Evolutionary conservation across 345 rosid genomes (phyloP).

Genomic region (Linum lewisii): DNA sequence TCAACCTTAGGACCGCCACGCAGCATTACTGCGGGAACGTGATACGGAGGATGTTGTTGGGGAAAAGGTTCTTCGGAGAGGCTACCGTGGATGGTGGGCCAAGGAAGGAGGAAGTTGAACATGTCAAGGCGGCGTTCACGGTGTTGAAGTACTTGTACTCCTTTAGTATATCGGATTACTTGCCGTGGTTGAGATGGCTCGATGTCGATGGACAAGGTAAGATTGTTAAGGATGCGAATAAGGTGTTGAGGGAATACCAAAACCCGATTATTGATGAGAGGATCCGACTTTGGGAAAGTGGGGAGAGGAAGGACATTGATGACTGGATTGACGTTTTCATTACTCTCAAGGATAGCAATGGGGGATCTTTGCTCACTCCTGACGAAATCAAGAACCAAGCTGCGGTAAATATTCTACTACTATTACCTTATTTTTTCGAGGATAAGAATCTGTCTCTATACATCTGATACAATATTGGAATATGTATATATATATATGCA

Average conservation of each 20-base stretch:
- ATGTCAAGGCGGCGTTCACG: conserved; percentile 16
- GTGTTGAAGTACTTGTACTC: conserved; percentile 11
- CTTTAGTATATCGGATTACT: conserved; percentile 16
- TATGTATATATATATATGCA: too few species aligned
- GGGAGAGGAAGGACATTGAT: too few species aligned
- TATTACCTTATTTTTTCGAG: too few species aligned
- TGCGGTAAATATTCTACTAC: too few species aligned
- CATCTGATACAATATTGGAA: too few species aligned
- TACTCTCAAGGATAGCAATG: too few species aligned
- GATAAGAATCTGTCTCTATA: too few species aligned
- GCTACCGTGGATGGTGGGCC: conserved; percentile 16
- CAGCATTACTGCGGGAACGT: conserved; percentile 16
- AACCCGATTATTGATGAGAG: too few species aligned
- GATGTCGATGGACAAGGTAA: conserved; percentile 19
- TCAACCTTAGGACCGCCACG: neutral
- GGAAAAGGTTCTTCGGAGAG: conserved; percentile 14
- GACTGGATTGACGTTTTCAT: too few species aligned
- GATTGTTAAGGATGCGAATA: conserved; percentile 7
- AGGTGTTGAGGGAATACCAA: neutral
- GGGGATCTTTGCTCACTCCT: too few species aligned
- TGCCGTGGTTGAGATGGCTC: conserved; percentile 15
- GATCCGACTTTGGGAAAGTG: too few species aligned
- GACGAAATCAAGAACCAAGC: too few species aligned
- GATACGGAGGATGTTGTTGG: conserved; percentile 22
- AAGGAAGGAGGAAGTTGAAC: conserved; percentile 12